Evolutionary conservation across 305 asterid genomes (phyloP).

Genomic region (Fraxinus nigra): DNA sequence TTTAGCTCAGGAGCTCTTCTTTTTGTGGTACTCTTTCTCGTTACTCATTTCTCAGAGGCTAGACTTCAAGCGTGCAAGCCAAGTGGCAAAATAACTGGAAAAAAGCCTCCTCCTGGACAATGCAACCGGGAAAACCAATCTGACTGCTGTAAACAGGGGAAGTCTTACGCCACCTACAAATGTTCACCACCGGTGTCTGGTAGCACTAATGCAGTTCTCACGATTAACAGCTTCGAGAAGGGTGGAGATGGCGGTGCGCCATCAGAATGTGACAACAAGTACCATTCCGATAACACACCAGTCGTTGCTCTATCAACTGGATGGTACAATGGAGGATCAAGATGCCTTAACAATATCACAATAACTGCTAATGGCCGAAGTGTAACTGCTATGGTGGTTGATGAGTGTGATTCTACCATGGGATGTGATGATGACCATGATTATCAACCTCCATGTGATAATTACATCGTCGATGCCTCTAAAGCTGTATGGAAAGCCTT

Average conservation of each 20-base stretch:
- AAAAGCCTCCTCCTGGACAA: conserved; percentile 24
- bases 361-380: conserved; percentile 34
- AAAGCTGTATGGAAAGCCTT: conserved; percentile 49
- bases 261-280: too few species aligned
- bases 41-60: background rate
- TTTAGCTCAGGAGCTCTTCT: conserved; percentile 5
- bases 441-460: conserved; percentile 38
- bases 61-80: conserved; percentile 9
- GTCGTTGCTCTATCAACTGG: conserved; percentile 20
- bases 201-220: conserved; percentile 30
- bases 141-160: conserved; percentile 23
- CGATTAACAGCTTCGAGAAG: conserved; percentile 29
- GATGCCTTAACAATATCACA: conserved; percentile 32
- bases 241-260: too few species aligned
- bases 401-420: conserved; percentile 43
- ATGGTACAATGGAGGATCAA: conserved; percentile 40
- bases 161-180: conserved; percentile 26
- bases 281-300: too few species aligned
- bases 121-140: conserved; percentile 25
- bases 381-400: conserved; percentile 42
- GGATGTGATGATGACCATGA: conserved; percentile 40
- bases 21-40: background rate
- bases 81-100: conserved; percentile 25
- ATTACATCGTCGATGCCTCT: conserved; percentile 49
- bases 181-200: conserved; percentile 31